Evolutionary conservation across 768 basidiomycete species (phyloP), one percentile per base, ranked within the genome.

Genomic region (Xanthoconium stramineum): DNA sequence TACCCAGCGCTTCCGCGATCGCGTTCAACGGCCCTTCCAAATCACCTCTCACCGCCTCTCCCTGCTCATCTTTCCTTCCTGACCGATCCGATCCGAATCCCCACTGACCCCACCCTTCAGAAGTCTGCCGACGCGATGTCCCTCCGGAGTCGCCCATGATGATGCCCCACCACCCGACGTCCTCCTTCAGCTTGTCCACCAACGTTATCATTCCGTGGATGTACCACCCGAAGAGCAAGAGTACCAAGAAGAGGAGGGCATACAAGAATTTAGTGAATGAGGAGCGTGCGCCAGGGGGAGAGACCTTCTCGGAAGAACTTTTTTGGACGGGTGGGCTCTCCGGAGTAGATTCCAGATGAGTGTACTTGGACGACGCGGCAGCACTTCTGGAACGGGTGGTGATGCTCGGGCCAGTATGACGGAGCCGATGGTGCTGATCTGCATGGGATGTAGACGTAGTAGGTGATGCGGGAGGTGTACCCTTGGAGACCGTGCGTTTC

Each of bases 1-100:
- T 79, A 1, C 86, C 88, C 32, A 90, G 73, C 33, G 79, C 82
- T 8, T 73, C 71, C 12, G 88, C 88, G 12, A 90, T 75, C 14
- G 77, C 81, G 49, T 81, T 79, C 52, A 89, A 80, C 36, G 77
- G 75, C 5, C 76, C 74, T 62, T 88, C 85, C 39, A 89, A 74
- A 5, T n/a, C n/a, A n/a, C n/a, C n/a, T n/a, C n/a, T 67, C 75
- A 5, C 68, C 60, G 11, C 13, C 39, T 9, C 35, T 53, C 12
- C 11, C 57, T 15, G 29, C 17, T 24, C 19, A 3, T 14, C 24
- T 30, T 38, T 13, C 8, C 49, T 37, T 15, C 52, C 56, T 19
- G 30, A 15, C 64, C 29, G 5, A 52, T 50, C 30, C 24, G 59
- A 33, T 32, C 56, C 46, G 51, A 39, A 53, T 33, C 33, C 33